Base-by-base conservation (phyloP, 805 yeast genomes). In the Millerago galiae region DNA sequence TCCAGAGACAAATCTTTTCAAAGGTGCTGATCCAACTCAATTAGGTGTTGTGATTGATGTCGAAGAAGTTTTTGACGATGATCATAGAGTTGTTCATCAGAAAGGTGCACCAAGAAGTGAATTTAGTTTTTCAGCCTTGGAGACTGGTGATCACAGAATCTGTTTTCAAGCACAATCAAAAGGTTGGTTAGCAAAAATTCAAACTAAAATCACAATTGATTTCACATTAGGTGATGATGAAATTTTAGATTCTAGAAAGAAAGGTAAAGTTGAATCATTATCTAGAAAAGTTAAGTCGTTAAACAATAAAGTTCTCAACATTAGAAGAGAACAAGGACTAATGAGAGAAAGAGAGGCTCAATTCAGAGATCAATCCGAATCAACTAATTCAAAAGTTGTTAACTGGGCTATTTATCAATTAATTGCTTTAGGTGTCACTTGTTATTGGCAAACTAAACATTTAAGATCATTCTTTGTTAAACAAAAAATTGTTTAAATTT, bases 61-160 rank as follows among this genome's bases (percentile, higher is more conserved):
- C 14, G 80, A 74, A 48, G 93, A 85, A 63, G 75, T 83, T 4
- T 90, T 90, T 56, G 95, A 88, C 65, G 78, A 81, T 59, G 76
- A 84, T 62, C 91, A 90, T 61, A 71, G 81, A 45, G 95, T 88
- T 25, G 81, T 81, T 29, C 62, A 71, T 46, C 95, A 87, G 61
- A 77, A 71, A 55, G 76, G 81, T 26, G 51, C 71, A 3, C 67
- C 86, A 14, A 64, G 62, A 32, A 85, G 88, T n/a, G 81, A 81
- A 49, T 84, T 87, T 61, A 73, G 88, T 29, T 89, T 86, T 68
- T 82, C 90, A 11, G 84, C 96, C 1, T 66, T 79, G 37, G 95
- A 84, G 42, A 68, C 82, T n/a, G 96, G 96, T 33, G 95, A 85
- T 60, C 96, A 89, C 70, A 72, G 74, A 54, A 72, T 90, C 53